Conservation (phyloP, 441 rosid genomes). For the Isatis lusitanica region DNA sequence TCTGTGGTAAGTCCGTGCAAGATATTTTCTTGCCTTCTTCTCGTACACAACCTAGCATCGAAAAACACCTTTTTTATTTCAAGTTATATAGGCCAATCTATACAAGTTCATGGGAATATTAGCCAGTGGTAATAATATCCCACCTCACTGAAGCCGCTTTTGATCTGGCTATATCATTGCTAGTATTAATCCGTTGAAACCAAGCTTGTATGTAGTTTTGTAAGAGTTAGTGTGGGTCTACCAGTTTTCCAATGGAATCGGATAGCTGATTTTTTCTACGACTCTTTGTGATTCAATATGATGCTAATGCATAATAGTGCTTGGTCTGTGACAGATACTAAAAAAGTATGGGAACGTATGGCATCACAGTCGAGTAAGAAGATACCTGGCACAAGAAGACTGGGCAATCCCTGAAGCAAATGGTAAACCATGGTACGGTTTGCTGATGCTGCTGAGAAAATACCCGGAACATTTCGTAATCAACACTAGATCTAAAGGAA, state of each 20-base stretch:
- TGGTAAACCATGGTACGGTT: constrained; percentile 92
- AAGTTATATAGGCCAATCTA: background rate
- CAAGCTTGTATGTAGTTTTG: background rate
- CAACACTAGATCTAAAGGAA: constrained; percentile 61
- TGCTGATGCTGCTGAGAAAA: constrained; percentile 83
- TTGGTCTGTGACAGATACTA: constrained; percentile 52
- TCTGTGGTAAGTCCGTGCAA: constrained; percentile 54
- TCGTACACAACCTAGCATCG: background rate
- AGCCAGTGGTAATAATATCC: background rate
- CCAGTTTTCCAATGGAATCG: background rate
- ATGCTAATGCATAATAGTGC: background rate
- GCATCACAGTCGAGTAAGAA: constrained; percentile 90
- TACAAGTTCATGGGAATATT: background rate
- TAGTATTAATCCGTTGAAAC: background rate
- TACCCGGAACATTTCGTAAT: constrained; percentile 96
- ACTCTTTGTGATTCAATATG: background rate
- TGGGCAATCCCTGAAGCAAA: constrained; percentile 74
- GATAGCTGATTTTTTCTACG: background rate
- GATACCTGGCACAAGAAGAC: constrained; percentile 80
- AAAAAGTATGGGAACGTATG: constrained; percentile 69
- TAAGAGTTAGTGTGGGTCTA: background rate
- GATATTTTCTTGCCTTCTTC: background rate
- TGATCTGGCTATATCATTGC: background rate
- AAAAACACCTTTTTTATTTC: background rate
- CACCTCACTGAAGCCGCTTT: background rate